Evolutionary conservation across 164 flowering plant genomes (phyloP).

Genomic region (Kingdonia uniflora): DNA sequence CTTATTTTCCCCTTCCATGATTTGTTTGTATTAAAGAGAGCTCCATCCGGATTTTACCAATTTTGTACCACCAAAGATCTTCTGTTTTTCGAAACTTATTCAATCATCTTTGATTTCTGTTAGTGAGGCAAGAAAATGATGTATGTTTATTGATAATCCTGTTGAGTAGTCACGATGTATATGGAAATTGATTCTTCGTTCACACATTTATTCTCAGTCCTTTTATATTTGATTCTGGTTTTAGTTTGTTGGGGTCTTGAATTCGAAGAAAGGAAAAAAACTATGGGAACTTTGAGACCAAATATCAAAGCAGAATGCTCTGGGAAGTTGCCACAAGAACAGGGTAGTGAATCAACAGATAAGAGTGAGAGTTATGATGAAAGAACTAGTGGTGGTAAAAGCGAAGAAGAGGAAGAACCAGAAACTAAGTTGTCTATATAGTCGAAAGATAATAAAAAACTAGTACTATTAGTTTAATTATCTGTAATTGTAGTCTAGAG

Average conservation of each 20-base stretch:
- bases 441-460: constrained; percentile 36
- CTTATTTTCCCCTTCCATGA: too few relatives aligned
- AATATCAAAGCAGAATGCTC: constrained; percentile 23
- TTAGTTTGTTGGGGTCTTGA: constrained; percentile 67
- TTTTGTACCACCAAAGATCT: too few relatives aligned
- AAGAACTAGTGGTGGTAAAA: too few relatives aligned
- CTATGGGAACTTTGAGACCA: constrained; percentile 64
- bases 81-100: too few relatives aligned
- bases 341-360: constrained; percentile 47
- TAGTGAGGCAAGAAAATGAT: too few relatives aligned
- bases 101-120: too few relatives aligned
- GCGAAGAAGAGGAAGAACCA: constrained; percentile 26
- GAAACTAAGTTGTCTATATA: constrained; percentile 23
- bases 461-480: too few relatives aligned
- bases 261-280: constrained; percentile 80
- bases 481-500: too few relatives aligned
- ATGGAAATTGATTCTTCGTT: background rate
- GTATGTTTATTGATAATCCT: background rate
- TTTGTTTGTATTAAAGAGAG: too few relatives aligned
- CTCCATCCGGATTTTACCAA: too few relatives aligned
- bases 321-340: constrained; percentile 29
- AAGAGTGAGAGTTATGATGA: constrained; percentile 48
- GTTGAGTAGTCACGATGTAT: background rate
- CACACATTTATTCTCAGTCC: background rate
- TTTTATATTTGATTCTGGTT: constrained; percentile 10